Base-by-base conservation (phyloP, 1,284 basidiomycete species). In the Earliella scabrosa region DNA sequence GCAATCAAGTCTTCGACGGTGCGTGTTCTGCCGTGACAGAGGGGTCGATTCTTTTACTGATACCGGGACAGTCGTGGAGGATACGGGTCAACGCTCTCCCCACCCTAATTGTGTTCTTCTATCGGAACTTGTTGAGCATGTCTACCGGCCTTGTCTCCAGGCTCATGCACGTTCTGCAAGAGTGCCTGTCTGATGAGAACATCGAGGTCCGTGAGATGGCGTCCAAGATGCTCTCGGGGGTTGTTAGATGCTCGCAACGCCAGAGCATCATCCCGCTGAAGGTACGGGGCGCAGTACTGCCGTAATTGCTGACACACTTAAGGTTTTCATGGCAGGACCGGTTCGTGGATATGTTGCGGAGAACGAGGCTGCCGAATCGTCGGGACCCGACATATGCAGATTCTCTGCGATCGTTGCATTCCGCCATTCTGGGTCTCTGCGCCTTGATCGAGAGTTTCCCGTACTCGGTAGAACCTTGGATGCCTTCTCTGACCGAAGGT, bases 191-290 rank as follows among this genome's bases (percentile, higher is more conserved):
- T 24, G 95, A 98, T 70, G 90, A 93, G 68, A 97, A 97, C 68
- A 88, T 96, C 50, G 95, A 98, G 75, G 95, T 98, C 27, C 85
- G 95, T 58, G 93, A 95, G 71, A 95, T 92, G 82, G 92, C 94
- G n/a, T 92, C 92, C 4, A 89, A 89, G 75, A 92, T 93, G 38
- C 77, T 99, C 31, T 91, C 92, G 18, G 92, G 94, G 20, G 88
- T 99, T 63, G 85, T 99, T 34, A 83, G 97, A 60, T 97, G 95
- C 69, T 97, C 95, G 11, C 95, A 98, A 71, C 83, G 96, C 52
- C 85, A 92, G 57, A 92, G 90, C 66, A 95, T 98, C 64, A 76
- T 92, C 47, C 87, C 90, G 5, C 78, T 98, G 64, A 94, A 91
- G 83, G 93, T 92, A 68, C 61, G 71, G 46, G 44, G 31, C 10